Conservation (phyloP, 257 asterid species). For the Solanum chiquidenum region DNA sequence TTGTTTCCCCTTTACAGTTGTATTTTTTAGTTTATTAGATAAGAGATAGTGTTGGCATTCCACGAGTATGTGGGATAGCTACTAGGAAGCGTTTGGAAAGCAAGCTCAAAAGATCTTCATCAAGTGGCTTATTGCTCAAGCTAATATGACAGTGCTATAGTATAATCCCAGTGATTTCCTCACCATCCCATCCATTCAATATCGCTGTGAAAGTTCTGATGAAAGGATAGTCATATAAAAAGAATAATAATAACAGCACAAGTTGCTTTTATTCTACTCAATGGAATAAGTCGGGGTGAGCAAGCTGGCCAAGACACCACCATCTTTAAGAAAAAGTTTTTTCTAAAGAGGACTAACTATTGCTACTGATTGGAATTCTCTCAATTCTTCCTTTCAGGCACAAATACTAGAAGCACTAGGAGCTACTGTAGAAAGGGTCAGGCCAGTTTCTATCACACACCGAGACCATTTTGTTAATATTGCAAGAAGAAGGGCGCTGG, state of each 20-base stretch:
- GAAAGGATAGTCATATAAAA: background rate
- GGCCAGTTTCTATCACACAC: slow-evolving; percentile 93
- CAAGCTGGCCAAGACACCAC: background rate
- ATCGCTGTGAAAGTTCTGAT: background rate
- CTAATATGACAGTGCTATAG: background rate
- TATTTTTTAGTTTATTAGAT: background rate
- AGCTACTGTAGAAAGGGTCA: slow-evolving; percentile 93
- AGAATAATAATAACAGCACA: background rate
- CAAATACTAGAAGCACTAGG: slow-evolving; percentile 93
- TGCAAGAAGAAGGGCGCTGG: slow-evolving; percentile 85
- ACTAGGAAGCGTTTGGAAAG: background rate
- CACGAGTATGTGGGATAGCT: background rate
- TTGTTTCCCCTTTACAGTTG: background rate
- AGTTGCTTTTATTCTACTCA: background rate
- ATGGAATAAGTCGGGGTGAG: background rate
- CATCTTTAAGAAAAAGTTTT: background rate
- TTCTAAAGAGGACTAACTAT: background rate
- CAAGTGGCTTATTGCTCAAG: background rate
- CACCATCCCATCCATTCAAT: background rate
- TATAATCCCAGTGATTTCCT: background rate
- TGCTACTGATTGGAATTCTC: background rate
- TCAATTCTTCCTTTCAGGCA: slow-evolving; percentile 38
- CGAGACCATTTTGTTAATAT: slow-evolving; percentile 85
- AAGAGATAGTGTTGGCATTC: background rate
- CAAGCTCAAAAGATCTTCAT: background rate